Conservation (phyloP, 148 eudicot genomes). For the Nepenthes gracilis region DNA sequence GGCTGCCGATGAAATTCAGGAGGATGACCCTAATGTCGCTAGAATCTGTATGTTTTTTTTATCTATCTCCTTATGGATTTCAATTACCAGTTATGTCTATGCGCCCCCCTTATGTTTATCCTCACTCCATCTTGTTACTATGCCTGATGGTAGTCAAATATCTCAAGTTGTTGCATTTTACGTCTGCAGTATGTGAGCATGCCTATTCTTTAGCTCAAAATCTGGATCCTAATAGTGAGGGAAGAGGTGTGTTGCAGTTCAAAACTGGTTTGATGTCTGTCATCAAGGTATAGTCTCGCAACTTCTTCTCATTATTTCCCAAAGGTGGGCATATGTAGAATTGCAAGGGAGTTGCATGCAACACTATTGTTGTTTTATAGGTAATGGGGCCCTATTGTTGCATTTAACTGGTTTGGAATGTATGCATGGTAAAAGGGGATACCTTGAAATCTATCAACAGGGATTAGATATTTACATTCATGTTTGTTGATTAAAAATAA, state of each 20-base stretch:
- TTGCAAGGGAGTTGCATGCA: background rate
- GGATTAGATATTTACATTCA: no score
- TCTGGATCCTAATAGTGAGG: slow-evolving; percentile 95
- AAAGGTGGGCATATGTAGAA: background rate
- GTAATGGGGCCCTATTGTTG: no score
- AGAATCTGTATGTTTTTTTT: slow-evolving; percentile 55
- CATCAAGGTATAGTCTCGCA: slow-evolving; percentile 55
- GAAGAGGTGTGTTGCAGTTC: slow-evolving; percentile 96
- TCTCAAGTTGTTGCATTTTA: background rate
- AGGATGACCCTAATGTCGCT: slow-evolving; percentile 79
- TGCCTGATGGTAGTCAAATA: background rate
- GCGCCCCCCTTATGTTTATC: background rate
- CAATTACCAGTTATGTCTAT: background rate
- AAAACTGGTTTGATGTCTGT: slow-evolving; percentile 99
- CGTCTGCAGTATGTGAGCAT: slow-evolving; percentile 81
- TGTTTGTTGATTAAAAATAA: no score
- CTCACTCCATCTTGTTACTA: no score
- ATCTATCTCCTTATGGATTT: background rate
- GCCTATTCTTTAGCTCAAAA: slow-evolving; percentile 93
- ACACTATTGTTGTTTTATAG: no score
- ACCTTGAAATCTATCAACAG: no score
- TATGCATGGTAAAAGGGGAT: no score
- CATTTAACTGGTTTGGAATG: no score
- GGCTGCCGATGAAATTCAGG: slow-evolving; percentile 96
- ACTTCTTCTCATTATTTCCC: background rate